Evolutionary conservation across 2,329 filamentous ascomycete genomes (phyloP).

Genomic region (Trichoderma harzianum): DNA sequence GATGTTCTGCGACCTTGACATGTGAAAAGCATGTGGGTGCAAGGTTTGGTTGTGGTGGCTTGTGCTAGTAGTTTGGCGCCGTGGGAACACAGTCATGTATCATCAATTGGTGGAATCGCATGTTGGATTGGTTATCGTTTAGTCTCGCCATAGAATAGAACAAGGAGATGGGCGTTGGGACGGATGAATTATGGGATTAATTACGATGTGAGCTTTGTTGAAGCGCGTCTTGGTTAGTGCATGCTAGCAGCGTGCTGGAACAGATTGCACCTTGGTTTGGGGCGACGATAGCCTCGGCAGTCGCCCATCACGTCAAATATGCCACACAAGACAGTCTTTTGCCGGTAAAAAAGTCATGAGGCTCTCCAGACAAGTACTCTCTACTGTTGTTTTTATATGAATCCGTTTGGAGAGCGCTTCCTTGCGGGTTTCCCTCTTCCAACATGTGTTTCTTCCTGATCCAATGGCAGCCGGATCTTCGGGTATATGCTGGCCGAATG

Average conservation of each 20-base stretch:
- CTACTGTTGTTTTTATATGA: not conserved
- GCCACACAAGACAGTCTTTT: not conserved
- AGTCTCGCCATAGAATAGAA: not conserved
- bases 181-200: not conserved
- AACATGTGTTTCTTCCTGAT: not conserved
- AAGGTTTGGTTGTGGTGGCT: not conserved
- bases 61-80: not conserved
- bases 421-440: not conserved
- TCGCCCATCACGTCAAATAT: not conserved
- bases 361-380: not conserved
- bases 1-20: not conserved
- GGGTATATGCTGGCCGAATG: conserved; percentile 4
- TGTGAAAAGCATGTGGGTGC: conserved; percentile 15
- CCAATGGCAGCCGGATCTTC: conserved; percentile 4
- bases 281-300: not conserved
- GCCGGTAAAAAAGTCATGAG: not conserved
- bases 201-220: not conserved
- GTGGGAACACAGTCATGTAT: not conserved
- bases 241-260: not conserved
- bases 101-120: not conserved
- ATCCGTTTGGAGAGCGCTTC: not conserved
- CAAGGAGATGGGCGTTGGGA: not conserved
- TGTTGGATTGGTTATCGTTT: not conserved
- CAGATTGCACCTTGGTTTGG: not conserved
- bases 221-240: not conserved